A percentile compares a stretch with the other conserved stretches of the same genome.
phyloP scores from a whole-genome alignment of 2,329 filamentous ascomycete species.

The Colletotrichum spaethianum region DNA sequence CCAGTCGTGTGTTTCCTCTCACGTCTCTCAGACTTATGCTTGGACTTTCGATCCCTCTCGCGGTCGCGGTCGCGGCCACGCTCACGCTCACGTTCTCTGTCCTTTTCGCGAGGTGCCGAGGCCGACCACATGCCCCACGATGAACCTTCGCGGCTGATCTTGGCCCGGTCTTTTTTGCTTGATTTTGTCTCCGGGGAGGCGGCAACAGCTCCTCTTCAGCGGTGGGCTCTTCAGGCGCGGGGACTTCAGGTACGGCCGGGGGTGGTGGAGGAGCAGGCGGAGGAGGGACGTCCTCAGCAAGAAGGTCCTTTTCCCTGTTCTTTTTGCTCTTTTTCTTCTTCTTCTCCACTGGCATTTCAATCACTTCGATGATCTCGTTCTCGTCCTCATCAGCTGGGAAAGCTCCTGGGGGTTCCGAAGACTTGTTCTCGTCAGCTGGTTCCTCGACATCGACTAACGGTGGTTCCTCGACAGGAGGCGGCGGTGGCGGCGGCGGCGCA shows the following conservation, averaged over 20 bases:
- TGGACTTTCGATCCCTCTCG: conserved; percentile 57
- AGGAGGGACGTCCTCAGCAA: conserved; percentile 50
- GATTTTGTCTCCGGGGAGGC: conserved; percentile 71
- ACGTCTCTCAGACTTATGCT: conserved; percentile 76
- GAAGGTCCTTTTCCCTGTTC: conserved; percentile 54
- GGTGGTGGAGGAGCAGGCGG: conserved; percentile 59
- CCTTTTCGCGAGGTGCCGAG: conserved; percentile 55
- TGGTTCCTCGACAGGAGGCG: conserved; percentile 42
- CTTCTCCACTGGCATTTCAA: conserved; percentile 64
- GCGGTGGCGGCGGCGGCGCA: conserved; percentile 39
- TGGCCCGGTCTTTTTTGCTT: conserved; percentile 82
- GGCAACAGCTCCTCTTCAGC: conserved; percentile 49
- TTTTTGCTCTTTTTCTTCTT: conserved; percentile 61
- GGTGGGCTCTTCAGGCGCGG: conserved; percentile 43
- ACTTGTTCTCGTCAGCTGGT: conserved; percentile 47
- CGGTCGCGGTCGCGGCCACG: conserved; percentile 56
- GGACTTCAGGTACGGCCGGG: conserved; percentile 63
- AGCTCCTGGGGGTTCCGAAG: conserved; percentile 67
- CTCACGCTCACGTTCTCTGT: conserved; percentile 45
- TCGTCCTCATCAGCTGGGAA: conserved; percentile 70
- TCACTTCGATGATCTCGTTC: conserved; percentile 64
- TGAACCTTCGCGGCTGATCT: conserved; percentile 78
- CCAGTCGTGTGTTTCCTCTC: conserved; percentile 60
- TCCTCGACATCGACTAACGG: conserved; percentile 42
- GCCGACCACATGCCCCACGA: conserved; percentile 85